Percentiles rank a stretch among this genome's conserved stretches.
phyloP scores from a whole-genome alignment of 106 monocot species.

The Alisma plantagoaquatica region DNA sequence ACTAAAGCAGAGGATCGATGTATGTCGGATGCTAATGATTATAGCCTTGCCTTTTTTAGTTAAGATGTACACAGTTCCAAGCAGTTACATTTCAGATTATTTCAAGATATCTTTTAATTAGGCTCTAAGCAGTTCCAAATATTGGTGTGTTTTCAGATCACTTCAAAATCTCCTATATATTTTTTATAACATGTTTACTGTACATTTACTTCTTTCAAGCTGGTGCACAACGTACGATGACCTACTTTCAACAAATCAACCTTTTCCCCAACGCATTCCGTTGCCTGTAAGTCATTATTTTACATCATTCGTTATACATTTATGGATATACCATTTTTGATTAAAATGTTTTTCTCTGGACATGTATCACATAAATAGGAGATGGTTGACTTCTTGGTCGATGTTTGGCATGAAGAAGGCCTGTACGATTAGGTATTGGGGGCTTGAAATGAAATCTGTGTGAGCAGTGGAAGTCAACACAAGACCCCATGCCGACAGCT shows the following conservation, averaged over 20 bases:
- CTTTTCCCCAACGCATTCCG: constrained; percentile 61
- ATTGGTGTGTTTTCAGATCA: not conserved
- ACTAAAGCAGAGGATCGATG: too few relatives aligned
- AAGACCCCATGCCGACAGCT: too few relatives aligned
- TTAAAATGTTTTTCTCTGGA: not conserved
- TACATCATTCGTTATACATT: not conserved
- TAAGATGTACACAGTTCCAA: not conserved
- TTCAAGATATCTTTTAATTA: not conserved
- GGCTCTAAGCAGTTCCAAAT: not conserved
- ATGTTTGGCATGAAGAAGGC: constrained; percentile 85
- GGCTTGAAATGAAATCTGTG: too few relatives aligned
- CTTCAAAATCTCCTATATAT: too few relatives aligned
- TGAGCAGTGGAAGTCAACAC: too few relatives aligned
- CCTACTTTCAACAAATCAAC: constrained; percentile 52
- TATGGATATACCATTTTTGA: not conserved
- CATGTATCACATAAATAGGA: too few relatives aligned
- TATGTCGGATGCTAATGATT: too few relatives aligned
- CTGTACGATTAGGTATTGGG: constrained; percentile 43
- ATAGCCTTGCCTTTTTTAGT: not conserved
- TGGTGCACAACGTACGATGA: constrained; percentile 86
- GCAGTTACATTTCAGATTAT: not conserved
- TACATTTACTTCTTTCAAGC: too few relatives aligned
- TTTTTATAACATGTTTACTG: too few relatives aligned
- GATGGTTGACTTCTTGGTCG: constrained; percentile 94
- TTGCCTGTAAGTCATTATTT: constrained; percentile 56